These are phyloP conservation scores for Croton setiger DNA, from an alignment of 441 rosid species.

Conservation along the genomic window DNA sequence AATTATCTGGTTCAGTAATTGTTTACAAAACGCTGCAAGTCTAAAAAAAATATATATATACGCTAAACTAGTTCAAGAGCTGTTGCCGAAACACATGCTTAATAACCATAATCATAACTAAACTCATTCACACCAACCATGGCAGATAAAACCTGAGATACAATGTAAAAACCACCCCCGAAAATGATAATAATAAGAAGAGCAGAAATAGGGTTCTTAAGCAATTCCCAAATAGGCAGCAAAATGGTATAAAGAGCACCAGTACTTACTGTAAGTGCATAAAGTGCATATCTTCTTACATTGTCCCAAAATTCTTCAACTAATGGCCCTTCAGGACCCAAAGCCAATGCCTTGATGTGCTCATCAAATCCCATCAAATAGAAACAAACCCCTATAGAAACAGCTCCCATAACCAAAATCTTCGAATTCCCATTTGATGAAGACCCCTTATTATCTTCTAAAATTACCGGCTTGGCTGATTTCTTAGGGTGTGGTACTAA, in stretches of 20 bases:
- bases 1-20: no score
- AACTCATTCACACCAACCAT: conserved; percentile 83
- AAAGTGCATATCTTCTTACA: conserved; percentile 69
- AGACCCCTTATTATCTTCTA: neutral
- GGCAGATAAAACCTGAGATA: conserved; percentile 75
- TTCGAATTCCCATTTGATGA: conserved; percentile 28
- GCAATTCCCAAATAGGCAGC: conserved; percentile 45
- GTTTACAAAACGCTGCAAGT: no score
- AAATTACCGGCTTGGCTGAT: neutral
- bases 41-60: no score
- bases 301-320: conserved; percentile 93
- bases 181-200: conserved; percentile 54
- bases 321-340: conserved; percentile 88
- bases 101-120: conserved; percentile 58
- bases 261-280: conserved; percentile 67
- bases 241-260: conserved; percentile 59
- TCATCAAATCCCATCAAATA: conserved; percentile 46
- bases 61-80: no score
- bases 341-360: conserved; percentile 58
- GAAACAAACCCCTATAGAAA: conserved; percentile 49
- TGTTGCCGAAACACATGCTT: conserved; percentile 12
- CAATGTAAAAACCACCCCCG: conserved; percentile 54
- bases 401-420: conserved; percentile 45
- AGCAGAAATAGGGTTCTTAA: conserved; percentile 82
- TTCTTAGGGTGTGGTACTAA: neutral